Percentiles rank a stretch among this genome's conserved stretches.
phyloP scores from a whole-genome alignment of 75 land plant genomes.

The Selaginella tamariscina region DNA sequence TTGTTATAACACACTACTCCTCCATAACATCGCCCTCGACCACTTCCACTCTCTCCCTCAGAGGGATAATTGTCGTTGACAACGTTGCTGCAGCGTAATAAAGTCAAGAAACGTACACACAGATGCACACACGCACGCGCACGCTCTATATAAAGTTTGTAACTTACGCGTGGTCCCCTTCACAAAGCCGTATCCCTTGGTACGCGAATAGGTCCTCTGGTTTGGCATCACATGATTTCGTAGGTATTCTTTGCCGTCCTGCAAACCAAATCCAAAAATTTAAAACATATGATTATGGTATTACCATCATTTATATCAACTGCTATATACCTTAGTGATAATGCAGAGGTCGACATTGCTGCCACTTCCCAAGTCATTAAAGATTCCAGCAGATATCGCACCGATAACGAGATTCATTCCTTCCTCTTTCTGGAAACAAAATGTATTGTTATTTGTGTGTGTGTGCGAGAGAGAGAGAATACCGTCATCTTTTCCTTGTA shows the following conservation, averaged over 20 bases:
- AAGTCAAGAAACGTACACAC: background rate
- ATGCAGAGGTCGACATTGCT: constrained; percentile 95
- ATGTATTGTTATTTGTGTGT: too few relatives aligned
- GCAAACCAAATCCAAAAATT: background rate
- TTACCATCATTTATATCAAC: background rate
- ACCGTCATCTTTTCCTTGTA: constrained; percentile 82
- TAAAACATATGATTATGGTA: background rate
- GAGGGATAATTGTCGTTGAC: constrained; percentile 43
- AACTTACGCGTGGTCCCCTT: constrained; percentile 62
- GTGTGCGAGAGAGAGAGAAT: too few relatives aligned
- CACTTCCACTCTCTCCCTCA: constrained; percentile 38
- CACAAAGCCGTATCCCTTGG: constrained; percentile 56
- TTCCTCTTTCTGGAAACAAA: constrained; percentile 64
- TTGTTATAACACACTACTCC: too few relatives aligned
- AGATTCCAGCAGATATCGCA: constrained; percentile 90
- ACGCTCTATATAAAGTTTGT: background rate
- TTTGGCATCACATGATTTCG: constrained; percentile 73
- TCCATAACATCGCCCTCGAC: constrained; percentile 77
- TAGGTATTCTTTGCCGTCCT: constrained; percentile 72
- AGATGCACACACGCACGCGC: background rate
- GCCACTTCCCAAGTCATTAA: constrained; percentile 99
- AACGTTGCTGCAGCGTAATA: constrained; percentile 43
- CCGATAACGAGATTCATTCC: constrained; percentile 65
- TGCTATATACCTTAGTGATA: constrained; percentile 62
- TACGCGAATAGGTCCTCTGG: constrained; percentile 61